These are phyloP conservation scores for Colletotrichum filicis DNA, from an alignment of 2,329 filamentous ascomycete genomes.

Conservation along the genomic window DNA sequence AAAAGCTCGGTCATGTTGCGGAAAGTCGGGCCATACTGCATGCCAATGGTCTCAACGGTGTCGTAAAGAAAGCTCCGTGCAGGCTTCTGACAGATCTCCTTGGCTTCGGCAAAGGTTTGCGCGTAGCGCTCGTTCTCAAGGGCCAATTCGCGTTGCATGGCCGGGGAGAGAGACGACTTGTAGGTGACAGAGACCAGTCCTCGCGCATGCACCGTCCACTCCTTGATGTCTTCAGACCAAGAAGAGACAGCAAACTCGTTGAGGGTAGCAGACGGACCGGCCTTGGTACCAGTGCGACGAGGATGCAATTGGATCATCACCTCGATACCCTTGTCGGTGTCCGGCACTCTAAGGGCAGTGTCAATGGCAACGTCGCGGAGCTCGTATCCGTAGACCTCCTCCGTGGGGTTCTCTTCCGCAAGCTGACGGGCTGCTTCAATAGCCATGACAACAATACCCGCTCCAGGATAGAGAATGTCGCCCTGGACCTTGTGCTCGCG, in stretches of 20 bases:
- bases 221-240: slow-evolving; percentile 26
- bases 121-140: slow-evolving; percentile 24
- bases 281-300: slow-evolving; percentile 30
- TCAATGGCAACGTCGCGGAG: slow-evolving; percentile 38
- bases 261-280: slow-evolving; percentile 13
- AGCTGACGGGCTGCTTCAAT: slow-evolving; percentile 36
- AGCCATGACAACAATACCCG: slow-evolving; percentile 46
- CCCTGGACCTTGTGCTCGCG: slow-evolving; percentile 58
- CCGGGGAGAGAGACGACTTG: slow-evolving; percentile 17
- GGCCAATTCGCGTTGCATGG: slow-evolving; percentile 18
- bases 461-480: slow-evolving; percentile 52
- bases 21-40: slow-evolving; percentile 36
- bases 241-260: slow-evolving; percentile 32
- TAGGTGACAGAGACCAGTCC: slow-evolving; percentile 32
- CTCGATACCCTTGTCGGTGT: slow-evolving; percentile 37
- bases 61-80: slow-evolving; percentile 33
- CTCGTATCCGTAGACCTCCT: slow-evolving; percentile 36
- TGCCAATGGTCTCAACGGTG: slow-evolving; percentile 32
- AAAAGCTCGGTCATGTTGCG: slow-evolving; percentile 33
- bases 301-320: slow-evolving; percentile 36
- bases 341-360: slow-evolving; percentile 34
- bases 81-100: slow-evolving; percentile 25
- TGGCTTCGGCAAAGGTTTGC: slow-evolving; percentile 19
- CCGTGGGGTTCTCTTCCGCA: slow-evolving; percentile 12
- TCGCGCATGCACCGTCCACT: slow-evolving; percentile 28